A percentile compares a stretch with the other conserved stretches of the same genome.
Conservation (phyloP, 257 asterid species). For the Solanum virginianum region DNA sequence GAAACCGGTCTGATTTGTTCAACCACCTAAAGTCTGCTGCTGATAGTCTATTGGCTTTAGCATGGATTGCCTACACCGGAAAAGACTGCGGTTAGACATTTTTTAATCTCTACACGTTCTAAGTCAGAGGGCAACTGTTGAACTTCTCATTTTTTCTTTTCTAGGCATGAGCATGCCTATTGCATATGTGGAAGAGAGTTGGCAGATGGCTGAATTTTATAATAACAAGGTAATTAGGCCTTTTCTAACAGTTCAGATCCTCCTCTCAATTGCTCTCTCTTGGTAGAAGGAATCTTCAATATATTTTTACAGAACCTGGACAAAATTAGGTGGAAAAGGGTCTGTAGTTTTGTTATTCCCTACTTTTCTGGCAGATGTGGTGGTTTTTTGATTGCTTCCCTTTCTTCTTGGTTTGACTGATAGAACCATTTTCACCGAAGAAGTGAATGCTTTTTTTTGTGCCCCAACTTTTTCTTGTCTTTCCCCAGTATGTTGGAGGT, state of each 20-base stretch:
- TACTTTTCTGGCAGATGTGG: background rate
- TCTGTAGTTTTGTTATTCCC: background rate
- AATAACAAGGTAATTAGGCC: constrained; percentile 58
- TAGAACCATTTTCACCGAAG: background rate
- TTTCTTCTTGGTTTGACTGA: background rate
- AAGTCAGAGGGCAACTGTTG: background rate
- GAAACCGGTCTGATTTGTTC: constrained; percentile 64
- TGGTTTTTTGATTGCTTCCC: background rate
- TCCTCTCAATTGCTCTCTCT: background rate
- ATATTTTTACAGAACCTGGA: background rate
- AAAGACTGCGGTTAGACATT: constrained; percentile 70
- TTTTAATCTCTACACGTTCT: background rate
- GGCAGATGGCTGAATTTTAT: constrained; percentile 99
- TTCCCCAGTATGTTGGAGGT: background rate
- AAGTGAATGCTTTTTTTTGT: background rate
- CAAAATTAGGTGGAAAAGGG: background rate
- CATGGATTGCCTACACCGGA: constrained; percentile 93
- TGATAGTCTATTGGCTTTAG: constrained; percentile 78
- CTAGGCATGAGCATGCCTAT: constrained; percentile 96
- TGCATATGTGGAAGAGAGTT: constrained; percentile 94
- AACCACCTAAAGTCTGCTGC: constrained; percentile 85
- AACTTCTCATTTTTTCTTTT: background rate
- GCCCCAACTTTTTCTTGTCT: background rate
- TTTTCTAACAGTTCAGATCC: background rate
- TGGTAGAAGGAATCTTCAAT: background rate